These are phyloP conservation scores for Rhododendron henanense DNA, from an alignment of 148 eudicot genomes.

Conservation along the genomic window DNA sequence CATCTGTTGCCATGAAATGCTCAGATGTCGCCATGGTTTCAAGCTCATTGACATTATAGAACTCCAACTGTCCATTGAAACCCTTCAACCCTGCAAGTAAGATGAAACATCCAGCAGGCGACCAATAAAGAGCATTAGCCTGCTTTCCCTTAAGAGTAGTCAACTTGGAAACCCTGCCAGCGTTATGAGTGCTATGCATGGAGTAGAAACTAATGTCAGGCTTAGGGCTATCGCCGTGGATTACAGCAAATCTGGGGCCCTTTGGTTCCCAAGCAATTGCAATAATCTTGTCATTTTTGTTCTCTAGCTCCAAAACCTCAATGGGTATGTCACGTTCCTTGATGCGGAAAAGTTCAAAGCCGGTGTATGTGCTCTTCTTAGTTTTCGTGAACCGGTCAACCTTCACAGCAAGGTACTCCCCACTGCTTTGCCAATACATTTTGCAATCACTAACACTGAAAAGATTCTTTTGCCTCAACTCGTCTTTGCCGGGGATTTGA, in stretches of 20 bases:
- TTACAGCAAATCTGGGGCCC: constrained; percentile 90
- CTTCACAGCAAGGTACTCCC: constrained; percentile 90
- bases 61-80: constrained; percentile 63
- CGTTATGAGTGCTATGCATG: constrained; percentile 56
- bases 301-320: constrained; percentile 90
- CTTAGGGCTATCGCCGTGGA: constrained; percentile 86
- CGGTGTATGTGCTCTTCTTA: constrained; percentile 92
- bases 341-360: constrained; percentile 93
- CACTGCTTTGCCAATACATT: constrained; percentile 97
- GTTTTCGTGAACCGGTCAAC: constrained; percentile 91
- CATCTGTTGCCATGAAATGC: constrained; percentile 55
- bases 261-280: constrained; percentile 99
- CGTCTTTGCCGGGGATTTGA: constrained; percentile 67
- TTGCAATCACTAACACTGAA: constrained; percentile 96
- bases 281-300: constrained; percentile 88
- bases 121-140: constrained; percentile 95
- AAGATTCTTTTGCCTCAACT: constrained; percentile 85
- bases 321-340: constrained; percentile 94
- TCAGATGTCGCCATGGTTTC: too few species aligned
- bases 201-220: constrained; percentile 87
- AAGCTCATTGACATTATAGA: too few species aligned
- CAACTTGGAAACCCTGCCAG: constrained; percentile 78
- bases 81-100: constrained; percentile 88
- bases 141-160: constrained; percentile 80
- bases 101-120: constrained; percentile 73